Evolutionary conservation across 129 eudicot genomes (phyloP), one percentile per base, ranked within the genome.

Genomic region (Centrapalus pauciflorus): DNA sequence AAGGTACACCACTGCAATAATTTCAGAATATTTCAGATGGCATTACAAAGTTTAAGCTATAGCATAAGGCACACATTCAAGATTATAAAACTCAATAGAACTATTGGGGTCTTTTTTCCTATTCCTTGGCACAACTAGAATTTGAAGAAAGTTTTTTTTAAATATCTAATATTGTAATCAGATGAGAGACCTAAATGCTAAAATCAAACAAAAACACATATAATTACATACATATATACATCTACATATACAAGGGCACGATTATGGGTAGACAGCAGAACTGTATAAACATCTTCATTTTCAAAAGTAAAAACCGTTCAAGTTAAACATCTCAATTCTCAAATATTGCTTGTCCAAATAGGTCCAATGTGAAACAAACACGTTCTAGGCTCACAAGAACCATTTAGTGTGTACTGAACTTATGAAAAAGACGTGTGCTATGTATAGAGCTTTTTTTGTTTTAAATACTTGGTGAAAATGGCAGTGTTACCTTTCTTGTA

Each of bases 1-100:
- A 78, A 93, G 96, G 76, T 93, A 93, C 67, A 93, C 96, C 79
- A 93, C 99, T 93, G 95, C 76, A 52, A 65, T 65, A 51, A 82
- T 32, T 30, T 10, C 58, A 30, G 43, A 73, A 55, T 14, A 67
- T 50, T 45, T 66, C 41, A 45, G 52, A 74, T n/a, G 11, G 17
- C 37, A 32, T 57, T 64, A n/a, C 66, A 30, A 65, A 55, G 41
- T 7, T 21, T 64, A 35, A 33, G 70, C 11, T 50, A 37, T 37
- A 10, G 12, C 30, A 40, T 13, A 7, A 69, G 33, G 26, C 65
- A 56, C 27, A 57, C 43, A 69, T 55, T 69, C 66, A 69, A 66
- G 48, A 32, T 34, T 26, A 51, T 32, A 66, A 66, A 30, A 17
- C 12, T 20, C 20, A 21, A 48, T 46, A n/a, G 23, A 49, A 66